A percentile compares a stretch with the other conserved stretches of the same genome.
Evolutionary conservation across 1,139 yeast species (phyloP).

Genomic region (Fermentozyma sake): DNA sequence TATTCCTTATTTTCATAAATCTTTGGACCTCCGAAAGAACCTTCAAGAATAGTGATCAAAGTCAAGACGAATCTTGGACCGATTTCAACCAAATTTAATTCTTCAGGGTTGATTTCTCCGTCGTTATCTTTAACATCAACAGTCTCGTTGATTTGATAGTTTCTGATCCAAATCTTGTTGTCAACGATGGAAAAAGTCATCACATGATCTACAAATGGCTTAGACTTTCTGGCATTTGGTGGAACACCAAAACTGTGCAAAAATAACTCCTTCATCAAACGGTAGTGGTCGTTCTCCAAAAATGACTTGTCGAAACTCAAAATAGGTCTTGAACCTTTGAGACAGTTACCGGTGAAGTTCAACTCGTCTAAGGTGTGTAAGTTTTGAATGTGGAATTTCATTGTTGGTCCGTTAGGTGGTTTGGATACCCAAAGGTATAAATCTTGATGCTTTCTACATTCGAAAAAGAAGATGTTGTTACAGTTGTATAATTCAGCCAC

Average conservation of each 20-base stretch:
- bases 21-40: slow-evolving; percentile 97
- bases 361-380: slow-evolving; percentile 94
- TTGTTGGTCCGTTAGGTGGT: slow-evolving; percentile 97
- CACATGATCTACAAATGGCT: slow-evolving; percentile 94
- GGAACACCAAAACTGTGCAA: slow-evolving; percentile 93
- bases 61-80: slow-evolving; percentile 97
- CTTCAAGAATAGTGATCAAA: slow-evolving; percentile 86
- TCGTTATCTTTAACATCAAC: slow-evolving; percentile 49
- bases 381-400: slow-evolving; percentile 90
- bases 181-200: slow-evolving; percentile 91
- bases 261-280: slow-evolving; percentile 79
- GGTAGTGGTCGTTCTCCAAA: slow-evolving; percentile 53
- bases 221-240: slow-evolving; percentile 87
- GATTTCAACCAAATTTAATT: slow-evolving; percentile 80
- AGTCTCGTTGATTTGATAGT: slow-evolving; percentile 85
- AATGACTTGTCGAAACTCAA: slow-evolving; percentile 83
- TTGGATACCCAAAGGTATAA: slow-evolving; percentile 91
- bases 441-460: slow-evolving; percentile 95
- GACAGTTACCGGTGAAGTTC: slow-evolving; percentile 93
- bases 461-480: slow-evolving; percentile 90
- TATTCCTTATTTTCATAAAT: slow-evolving; percentile 95
- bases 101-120: slow-evolving; percentile 40
- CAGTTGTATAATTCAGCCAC: slow-evolving; percentile 97
- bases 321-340: slow-evolving; percentile 94
- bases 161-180: slow-evolving; percentile 92